Evolutionary conservation across 176 grass and related monocot species (phyloP), one percentile per base, ranked within the genome.

Genomic region (Cenchrus fungigraminus): DNA sequence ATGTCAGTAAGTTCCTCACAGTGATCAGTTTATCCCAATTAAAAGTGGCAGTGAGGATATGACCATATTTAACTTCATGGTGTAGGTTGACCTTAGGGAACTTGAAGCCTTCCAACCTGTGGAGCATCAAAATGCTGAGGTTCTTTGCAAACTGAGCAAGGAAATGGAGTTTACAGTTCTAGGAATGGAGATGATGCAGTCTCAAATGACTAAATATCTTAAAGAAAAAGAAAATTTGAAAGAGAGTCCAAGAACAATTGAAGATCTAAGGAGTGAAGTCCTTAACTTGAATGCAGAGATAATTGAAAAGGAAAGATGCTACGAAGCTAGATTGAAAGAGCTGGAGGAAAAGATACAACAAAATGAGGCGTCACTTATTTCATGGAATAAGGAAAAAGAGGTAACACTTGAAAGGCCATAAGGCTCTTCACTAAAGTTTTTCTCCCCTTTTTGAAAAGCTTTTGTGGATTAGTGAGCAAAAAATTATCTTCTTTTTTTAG

Each of bases 341-440:
- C 61, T 93, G 89, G 79, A 88, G 74, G 88, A 68, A 47, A 88
- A 86, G 68, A 83, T 97, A 56, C 82, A 90, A 77, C 52, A 42
- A 71, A 61, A 85, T 6, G 89, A 88, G 6, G 72, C 74, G 84
- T 88, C 87, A 79, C 78, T 84, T 85, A 71, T 75, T 79, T 90
- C 65, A 52, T 95, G 87, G 93, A 65, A 73, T 53, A 86, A 83
- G 74, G 79, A 84, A 79, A 98, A 88, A 66, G 89, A 93, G 95
- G 93, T 98, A 98, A 65, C 7, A 19, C 64, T 89, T 92, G 20
- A 47, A 50, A 65, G 13, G 37, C 34, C 46, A 6, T 76, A 19
- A 51, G 17, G 13, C 46, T 52, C 14, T 16, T 43, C n/a, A 17
- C 31, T 47, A 28, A 49, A 62, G 37, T 46, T 61, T 62, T 77